Evolutionary conservation across 805 yeast genomes (phyloP).

Genomic region (Ogataea neopini): DNA sequence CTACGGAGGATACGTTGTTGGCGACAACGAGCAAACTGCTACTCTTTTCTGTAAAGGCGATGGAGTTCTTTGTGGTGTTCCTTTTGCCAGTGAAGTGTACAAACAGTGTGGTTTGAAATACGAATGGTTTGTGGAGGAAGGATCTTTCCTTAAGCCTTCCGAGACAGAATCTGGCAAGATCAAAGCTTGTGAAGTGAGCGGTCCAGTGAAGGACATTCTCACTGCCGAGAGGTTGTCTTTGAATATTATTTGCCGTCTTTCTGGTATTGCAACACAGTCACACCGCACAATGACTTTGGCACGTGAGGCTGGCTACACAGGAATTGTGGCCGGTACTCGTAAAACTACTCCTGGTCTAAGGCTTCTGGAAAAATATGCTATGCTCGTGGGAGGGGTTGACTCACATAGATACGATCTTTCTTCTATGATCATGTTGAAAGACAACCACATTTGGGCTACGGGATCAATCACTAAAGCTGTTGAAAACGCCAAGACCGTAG

Average conservation of each 20-base stretch:
- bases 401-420: slow-evolving; percentile 89
- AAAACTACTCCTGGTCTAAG: slow-evolving; percentile 97
- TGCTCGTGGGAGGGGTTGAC: slow-evolving; percentile 95
- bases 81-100: slow-evolving; percentile 86
- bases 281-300: slow-evolving; percentile 59
- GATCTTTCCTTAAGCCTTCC: slow-evolving; percentile 52
- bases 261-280: slow-evolving; percentile 86
- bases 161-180: slow-evolving; percentile 48
- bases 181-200: slow-evolving; percentile 74
- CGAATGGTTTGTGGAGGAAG: slow-evolving; percentile 77
- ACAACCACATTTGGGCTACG: slow-evolving; percentile 89
- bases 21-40: slow-evolving; percentile 68
- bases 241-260: slow-evolving; percentile 76
- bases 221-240: slow-evolving; percentile 86
- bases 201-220: slow-evolving; percentile 77
- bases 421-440: slow-evolving; percentile 95
- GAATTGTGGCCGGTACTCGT: slow-evolving; percentile 92
- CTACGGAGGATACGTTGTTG: slow-evolving; percentile 95
- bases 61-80: slow-evolving; percentile 83
- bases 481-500: slow-evolving; percentile 67
- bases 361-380: slow-evolving; percentile 84
- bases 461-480: slow-evolving; percentile 92
- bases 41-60: slow-evolving; percentile 76
- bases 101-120: slow-evolving; percentile 69
- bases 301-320: slow-evolving; percentile 65